Evolutionary conservation across 2,329 filamentous ascomycete species (phyloP).

Genomic region (Diaporthe sp.): DNA sequence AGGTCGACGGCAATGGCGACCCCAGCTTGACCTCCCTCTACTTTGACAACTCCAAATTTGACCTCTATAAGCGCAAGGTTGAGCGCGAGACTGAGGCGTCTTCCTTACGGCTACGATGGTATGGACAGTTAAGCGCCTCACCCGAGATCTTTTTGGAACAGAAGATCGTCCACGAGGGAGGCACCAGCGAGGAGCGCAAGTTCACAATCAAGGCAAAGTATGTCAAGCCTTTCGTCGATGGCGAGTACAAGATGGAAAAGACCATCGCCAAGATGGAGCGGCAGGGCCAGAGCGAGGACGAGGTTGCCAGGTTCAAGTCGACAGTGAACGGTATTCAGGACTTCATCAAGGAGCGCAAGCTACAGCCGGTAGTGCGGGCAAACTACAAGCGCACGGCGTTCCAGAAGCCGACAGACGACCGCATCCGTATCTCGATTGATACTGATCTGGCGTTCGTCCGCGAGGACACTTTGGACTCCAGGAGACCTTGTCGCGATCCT

Average conservation of each 20-base stretch:
- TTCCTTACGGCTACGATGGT: constrained; percentile 91
- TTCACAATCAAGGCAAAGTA: constrained; percentile 96
- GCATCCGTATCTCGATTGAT: constrained; percentile 91
- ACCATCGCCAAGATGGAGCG: constrained; percentile 87
- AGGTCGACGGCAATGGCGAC: constrained; percentile 83
- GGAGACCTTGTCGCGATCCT: constrained; percentile 89
- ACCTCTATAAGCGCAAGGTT: constrained; percentile 88
- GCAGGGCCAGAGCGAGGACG: constrained; percentile 72
- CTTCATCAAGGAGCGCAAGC: constrained; percentile 79
- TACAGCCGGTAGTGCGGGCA: constrained; percentile 88
- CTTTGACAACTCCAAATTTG: constrained; percentile 89
- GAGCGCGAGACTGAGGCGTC: constrained; percentile 79
- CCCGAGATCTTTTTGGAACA: constrained; percentile 90
- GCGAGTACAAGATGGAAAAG: constrained; percentile 93
- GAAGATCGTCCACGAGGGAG: constrained; percentile 83
- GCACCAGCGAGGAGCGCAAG: constrained; percentile 80
- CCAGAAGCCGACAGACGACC: constrained; percentile 92
- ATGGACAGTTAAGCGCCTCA: constrained; percentile 81
- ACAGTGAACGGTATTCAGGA: constrained; percentile 82
- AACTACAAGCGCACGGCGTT: constrained; percentile 96
- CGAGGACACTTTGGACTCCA: constrained; percentile 79
- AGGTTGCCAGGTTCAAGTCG: constrained; percentile 75
- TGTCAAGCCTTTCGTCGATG: constrained; percentile 85
- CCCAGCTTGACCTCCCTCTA: constrained; percentile 96
- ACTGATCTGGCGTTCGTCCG: constrained; percentile 90